phyloP scores from a whole-genome alignment of 78 protist species.

The Cavenderia fasciculata region DNA sequence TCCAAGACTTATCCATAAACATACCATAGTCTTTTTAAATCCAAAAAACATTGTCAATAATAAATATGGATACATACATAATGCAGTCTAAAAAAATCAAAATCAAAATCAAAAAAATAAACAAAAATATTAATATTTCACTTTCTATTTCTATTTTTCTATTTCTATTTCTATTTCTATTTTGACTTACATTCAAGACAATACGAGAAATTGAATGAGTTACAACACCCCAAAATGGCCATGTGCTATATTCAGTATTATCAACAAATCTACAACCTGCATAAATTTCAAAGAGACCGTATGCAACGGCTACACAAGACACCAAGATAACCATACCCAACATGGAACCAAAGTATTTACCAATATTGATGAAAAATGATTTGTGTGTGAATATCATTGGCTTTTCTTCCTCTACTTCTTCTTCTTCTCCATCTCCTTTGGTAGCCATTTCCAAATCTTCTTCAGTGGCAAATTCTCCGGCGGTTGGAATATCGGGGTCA shows the following conservation, averaged over 20 bases:
- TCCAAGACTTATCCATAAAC: constrained; percentile 1
- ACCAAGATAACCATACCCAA: neutral
- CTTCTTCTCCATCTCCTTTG: constrained; percentile 28
- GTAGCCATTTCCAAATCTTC: constrained; percentile 16
- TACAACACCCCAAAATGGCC: constrained; percentile 58
- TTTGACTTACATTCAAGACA: constrained; percentile 15
- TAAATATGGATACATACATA: constrained; percentile 61
- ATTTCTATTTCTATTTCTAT: too few species aligned
- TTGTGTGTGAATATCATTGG: constrained; percentile 14
- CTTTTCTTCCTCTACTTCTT: constrained; percentile 35
- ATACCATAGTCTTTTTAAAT: constrained; percentile 5
- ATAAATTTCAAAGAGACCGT: constrained; percentile 42
- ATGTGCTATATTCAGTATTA: neutral
- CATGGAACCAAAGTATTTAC: constrained; percentile 6
- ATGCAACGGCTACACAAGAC: constrained; percentile 15
- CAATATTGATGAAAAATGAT: neutral
- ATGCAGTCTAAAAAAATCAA: neutral
- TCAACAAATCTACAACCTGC: constrained; percentile 52
- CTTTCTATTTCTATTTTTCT: too few species aligned
- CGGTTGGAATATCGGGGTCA: neutral
- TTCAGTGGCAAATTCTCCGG: neutral
- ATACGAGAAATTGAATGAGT: constrained; percentile 32
- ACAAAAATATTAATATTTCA: too few species aligned
- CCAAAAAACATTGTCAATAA: constrained; percentile 31
- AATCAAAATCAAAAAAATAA: too few species aligned